Evolutionary conservation across 306 rosid genomes (phyloP).

Genomic region (Gleditsia sinensis): DNA sequence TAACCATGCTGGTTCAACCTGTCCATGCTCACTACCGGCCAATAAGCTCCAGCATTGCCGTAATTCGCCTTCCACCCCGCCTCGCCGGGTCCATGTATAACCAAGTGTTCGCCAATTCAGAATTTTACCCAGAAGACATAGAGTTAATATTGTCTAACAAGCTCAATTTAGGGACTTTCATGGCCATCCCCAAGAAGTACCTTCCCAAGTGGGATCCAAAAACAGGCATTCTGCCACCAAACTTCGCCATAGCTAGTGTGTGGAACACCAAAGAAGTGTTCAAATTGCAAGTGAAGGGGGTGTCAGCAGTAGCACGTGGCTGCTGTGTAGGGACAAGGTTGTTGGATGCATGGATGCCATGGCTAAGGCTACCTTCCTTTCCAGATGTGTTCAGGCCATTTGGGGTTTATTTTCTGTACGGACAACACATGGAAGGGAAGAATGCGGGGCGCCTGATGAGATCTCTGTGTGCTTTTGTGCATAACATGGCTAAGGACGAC

Average conservation of each 20-base stretch:
- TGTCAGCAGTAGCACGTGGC: conserved; percentile 54
- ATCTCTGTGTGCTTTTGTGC: conserved; percentile 58
- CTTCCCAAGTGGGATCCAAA: conserved; percentile 48
- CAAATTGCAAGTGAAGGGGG: conserved; percentile 77
- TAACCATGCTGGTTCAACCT: conserved; percentile 77
- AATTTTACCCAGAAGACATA: conserved; percentile 75
- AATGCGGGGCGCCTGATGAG: conserved; percentile 57
- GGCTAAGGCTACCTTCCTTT: conserved; percentile 81
- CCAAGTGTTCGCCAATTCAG: conserved; percentile 56
- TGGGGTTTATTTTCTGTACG: conserved; percentile 75
- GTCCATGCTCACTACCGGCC: conserved; percentile 82
- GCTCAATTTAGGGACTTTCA: conserved; percentile 79
- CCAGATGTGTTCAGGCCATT: conserved; percentile 77
- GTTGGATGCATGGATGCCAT: conserved; percentile 78
- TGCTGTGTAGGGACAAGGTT: conserved; percentile 72
- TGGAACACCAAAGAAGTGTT: conserved; percentile 92
- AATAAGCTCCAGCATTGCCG: conserved; percentile 39
- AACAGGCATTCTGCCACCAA: conserved; percentile 50
- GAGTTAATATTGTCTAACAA: conserved; percentile 58
- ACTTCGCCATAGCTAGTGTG: conserved; percentile 71
- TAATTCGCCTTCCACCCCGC: conserved; percentile 45
- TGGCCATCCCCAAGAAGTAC: conserved; percentile 67
- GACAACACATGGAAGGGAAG: conserved; percentile 72
- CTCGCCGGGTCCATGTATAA: conserved; percentile 54
- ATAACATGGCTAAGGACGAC: conserved; percentile 79